Conservation (phyloP, 2,329 filamentous ascomycete species). For the Colletotrichum sp. region DNA sequence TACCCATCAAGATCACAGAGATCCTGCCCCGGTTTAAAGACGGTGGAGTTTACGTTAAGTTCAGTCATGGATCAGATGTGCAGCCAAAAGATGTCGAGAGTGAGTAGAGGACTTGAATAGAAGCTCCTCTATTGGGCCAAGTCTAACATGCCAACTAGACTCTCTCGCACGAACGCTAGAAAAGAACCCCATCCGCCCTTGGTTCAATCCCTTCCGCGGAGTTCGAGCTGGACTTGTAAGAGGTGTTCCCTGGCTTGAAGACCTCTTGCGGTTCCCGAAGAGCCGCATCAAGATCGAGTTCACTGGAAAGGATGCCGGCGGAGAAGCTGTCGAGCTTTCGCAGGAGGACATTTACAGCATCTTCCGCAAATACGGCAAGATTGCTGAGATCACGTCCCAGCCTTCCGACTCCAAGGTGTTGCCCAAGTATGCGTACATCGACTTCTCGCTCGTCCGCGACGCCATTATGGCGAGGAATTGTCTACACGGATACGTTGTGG, state of each 20-base stretch:
- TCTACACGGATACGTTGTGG: conserved; percentile 81
- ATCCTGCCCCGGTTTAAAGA: conserved; percentile 87
- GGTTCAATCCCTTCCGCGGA: conserved; percentile 83
- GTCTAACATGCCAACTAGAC: conserved; percentile 31
- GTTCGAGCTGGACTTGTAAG: conserved; percentile 77
- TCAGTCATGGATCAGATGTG: conserved; percentile 56
- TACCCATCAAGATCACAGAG: conserved; percentile 76
- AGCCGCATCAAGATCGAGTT: conserved; percentile 84
- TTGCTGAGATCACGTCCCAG: conserved; percentile 83
- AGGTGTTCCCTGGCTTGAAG: conserved; percentile 92
- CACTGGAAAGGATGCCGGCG: conserved; percentile 73
- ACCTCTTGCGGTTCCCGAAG: conserved; percentile 83
- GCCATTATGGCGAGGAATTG: conserved; percentile 92
- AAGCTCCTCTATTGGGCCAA: not conserved
- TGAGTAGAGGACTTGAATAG: conserved; percentile 20
- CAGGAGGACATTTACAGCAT: conserved; percentile 88
- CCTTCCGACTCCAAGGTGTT: conserved; percentile 84
- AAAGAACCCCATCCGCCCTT: conserved; percentile 78
- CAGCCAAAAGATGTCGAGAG: conserved; percentile 48
- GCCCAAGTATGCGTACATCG: conserved; percentile 80
- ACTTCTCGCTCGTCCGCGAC: conserved; percentile 75
- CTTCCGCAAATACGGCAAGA: conserved; percentile 89
- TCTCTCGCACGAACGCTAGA: conserved; percentile 66
- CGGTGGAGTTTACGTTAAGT: conserved; percentile 92
- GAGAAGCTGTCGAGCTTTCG: conserved; percentile 75